Percentiles rank a stretch among this genome's conserved stretches.
phyloP scores from a whole-genome alignment of 2,329 filamentous ascomycete species.

The Ceratocystis harringtonii region DNA sequence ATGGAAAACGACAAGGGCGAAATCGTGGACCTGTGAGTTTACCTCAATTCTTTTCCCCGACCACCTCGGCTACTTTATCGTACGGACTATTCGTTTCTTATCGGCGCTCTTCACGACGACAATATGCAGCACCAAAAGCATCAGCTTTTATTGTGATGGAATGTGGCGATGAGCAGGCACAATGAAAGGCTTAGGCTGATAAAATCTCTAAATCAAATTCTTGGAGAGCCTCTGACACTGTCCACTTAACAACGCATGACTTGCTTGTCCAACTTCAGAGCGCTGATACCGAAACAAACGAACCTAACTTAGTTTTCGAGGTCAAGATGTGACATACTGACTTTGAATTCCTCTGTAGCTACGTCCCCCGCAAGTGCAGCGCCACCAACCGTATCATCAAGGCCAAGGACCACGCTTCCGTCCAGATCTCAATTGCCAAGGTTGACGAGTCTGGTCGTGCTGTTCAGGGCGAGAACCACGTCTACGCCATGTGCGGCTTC shows the following conservation, averaged over 20 bases:
- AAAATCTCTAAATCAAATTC: not conserved
- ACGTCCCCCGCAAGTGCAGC: slow-evolving; percentile 97
- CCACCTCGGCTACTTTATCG: not conserved
- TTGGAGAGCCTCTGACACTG: not conserved
- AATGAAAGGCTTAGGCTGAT: not conserved
- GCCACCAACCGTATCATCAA: slow-evolving; percentile 99
- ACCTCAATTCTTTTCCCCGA: not conserved
- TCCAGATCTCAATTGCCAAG: slow-evolving; percentile 94
- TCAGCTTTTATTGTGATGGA: not conserved
- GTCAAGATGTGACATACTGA: slow-evolving; percentile 2
- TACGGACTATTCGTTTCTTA: not conserved
- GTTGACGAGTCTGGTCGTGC: slow-evolving; percentile 98
- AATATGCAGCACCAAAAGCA: not conserved
- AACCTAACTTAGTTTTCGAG: not conserved
- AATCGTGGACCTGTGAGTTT: slow-evolving; percentile 90
- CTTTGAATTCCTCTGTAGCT: slow-evolving; percentile 37
- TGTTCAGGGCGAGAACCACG: slow-evolving; percentile 85
- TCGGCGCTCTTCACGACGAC: not conserved
- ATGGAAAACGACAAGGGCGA: slow-evolving; percentile 99
- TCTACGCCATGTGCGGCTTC: slow-evolving; percentile 95
- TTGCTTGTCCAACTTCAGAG: not conserved
- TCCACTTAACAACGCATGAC: not conserved
- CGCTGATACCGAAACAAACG: not conserved
- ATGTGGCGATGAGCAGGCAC: not conserved
- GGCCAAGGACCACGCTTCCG: slow-evolving; percentile 98